Evolutionary conservation across 495 filamentous ascomycete species (phyloP).

Genomic region (Echria macrotheca): DNA sequence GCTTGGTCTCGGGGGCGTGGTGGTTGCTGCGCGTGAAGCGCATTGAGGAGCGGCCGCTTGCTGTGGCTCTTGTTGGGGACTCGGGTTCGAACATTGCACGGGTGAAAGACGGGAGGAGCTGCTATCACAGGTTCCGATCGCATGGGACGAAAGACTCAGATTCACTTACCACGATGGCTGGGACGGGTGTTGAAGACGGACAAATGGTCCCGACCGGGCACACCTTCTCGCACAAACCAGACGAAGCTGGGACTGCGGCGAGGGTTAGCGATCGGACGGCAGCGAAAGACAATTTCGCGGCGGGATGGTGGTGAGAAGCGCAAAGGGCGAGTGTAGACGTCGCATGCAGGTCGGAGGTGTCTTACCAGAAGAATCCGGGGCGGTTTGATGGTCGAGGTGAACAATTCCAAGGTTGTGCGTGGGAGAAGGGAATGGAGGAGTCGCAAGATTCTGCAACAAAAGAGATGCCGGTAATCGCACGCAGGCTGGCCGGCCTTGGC

Average conservation of each 20-base stretch:
- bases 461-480: conserved; percentile 30
- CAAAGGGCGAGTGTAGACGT: conserved; percentile 4
- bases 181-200: conserved; percentile 29
- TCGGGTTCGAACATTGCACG: too few relatives aligned
- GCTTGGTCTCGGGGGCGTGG: not conserved
- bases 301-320: not conserved
- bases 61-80: too few relatives aligned
- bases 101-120: conserved; percentile 16
- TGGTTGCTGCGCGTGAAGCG: conserved; percentile 6
- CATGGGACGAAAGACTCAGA: conserved; percentile 27
- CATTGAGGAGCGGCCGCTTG: conserved; percentile 9
- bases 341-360: conserved; percentile 15
- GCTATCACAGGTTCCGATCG: conserved; percentile 33
- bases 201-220: conserved; percentile 20
- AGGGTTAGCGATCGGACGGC: conserved; percentile 18
- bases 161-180: conserved; percentile 34
- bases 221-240: conserved; percentile 18
- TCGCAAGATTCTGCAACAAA: conserved; percentile 29
- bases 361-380: conserved; percentile 21
- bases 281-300: conserved; percentile 7
- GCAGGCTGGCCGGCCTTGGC: conserved; percentile 11
- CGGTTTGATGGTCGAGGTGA: conserved; percentile 25
- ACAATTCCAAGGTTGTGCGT: conserved; percentile 29
- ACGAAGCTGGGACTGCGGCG: conserved; percentile 9
- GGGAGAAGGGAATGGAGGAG: conserved; percentile 24